Percentiles rank a stretch among this genome's conserved stretches.
Conservation (phyloP, 2,329 filamentous ascomycete genomes). For the Myotisia sp. region DNA sequence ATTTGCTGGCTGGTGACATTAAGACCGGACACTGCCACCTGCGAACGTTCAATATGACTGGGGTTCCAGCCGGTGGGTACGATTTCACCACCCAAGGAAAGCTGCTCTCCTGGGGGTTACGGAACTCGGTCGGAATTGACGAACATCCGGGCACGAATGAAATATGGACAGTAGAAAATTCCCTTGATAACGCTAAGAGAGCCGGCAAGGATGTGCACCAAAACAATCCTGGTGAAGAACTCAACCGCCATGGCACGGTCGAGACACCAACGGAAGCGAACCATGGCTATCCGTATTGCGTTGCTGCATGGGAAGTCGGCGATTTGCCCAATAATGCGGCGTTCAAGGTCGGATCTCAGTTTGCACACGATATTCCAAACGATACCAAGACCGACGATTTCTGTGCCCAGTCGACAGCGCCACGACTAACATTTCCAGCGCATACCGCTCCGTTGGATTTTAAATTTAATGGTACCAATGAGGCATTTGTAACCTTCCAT, state of each 20-base stretch:
- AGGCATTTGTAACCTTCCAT: slow-evolving; percentile 54
- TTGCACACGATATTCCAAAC: slow-evolving; percentile 30
- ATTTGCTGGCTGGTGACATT: slow-evolving; percentile 38
- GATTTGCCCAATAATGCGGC: slow-evolving; percentile 33
- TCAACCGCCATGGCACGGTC: slow-evolving; percentile 43
- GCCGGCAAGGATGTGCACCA: slow-evolving; percentile 45
- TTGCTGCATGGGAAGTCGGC: slow-evolving; percentile 47
- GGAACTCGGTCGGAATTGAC: slow-evolving; percentile 58
- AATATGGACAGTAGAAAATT: slow-evolving; percentile 53
- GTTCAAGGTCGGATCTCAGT: slow-evolving; percentile 35
- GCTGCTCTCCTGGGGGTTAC: slow-evolving; percentile 51
- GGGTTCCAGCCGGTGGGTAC: slow-evolving; percentile 26
- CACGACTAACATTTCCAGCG: slow-evolving; percentile 46
- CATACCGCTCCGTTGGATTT: slow-evolving; percentile 61
- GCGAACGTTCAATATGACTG: slow-evolving; percentile 44
- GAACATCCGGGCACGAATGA: slow-evolving; percentile 7
- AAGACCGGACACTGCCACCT: slow-evolving; percentile 51
- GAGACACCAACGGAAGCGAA: slow-evolving; percentile 28
- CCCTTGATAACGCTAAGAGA: slow-evolving; percentile 37
- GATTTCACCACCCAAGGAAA: slow-evolving; percentile 39
- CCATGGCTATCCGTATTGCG: slow-evolving; percentile 59
- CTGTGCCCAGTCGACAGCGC: slow-evolving; percentile 29
- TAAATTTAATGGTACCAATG: slow-evolving; percentile 40
- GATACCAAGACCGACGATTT: slow-evolving; percentile 35
- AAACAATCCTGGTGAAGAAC: slow-evolving; percentile 58